Evolutionary conservation across 805 yeast species (phyloP), one percentile per base, ranked within the genome.

Genomic region (Tetrapisispora namnaoensis): DNA sequence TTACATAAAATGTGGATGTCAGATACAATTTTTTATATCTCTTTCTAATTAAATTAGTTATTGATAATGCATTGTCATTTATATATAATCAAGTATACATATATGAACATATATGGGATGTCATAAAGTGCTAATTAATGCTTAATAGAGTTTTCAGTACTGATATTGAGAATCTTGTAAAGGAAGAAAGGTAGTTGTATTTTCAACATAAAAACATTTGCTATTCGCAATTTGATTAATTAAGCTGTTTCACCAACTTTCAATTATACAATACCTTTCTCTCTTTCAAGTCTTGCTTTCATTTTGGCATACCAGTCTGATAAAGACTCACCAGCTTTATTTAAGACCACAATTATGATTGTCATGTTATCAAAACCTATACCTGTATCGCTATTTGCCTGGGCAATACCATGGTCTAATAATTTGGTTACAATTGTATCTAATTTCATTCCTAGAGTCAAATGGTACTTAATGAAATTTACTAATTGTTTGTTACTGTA

Each of bases 341-440:
- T 86, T 36, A 82, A 60, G 1, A 84, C 84, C 9, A 84, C 73
- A 6, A 85, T 75, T n/a, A 82, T 73, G 18, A 83, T 69, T 0
- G 90, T 83, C 91, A 85, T 85, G 59, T 85, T 85, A 62, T 85
- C 95, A 56, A 82, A 84, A 1, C 95, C 95, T 24, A 83, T 77
- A 2, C 93, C 93, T 0, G 91, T 85, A 30, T 76, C 72, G 35
- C 83, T 80, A 54, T 82, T 78, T 1, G 91, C 90, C 76, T 80
- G 78, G 7, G 78, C 73, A 46, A 85, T 74, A 49, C 88, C 80
- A 52, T 78, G 80, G 54, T 83, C 86, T 47, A 85, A 64, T 2
- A 84, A 63, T 48, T 74, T 72, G 46, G 80, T 82, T 18, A 77
- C 72, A 21, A 83, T 80, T 42, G 77, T 79, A 40, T 80, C 78